Evolutionary conservation across 306 rosid genomes (phyloP), one percentile per base, ranked within the genome.

Genomic region (Alnus rubra): DNA sequence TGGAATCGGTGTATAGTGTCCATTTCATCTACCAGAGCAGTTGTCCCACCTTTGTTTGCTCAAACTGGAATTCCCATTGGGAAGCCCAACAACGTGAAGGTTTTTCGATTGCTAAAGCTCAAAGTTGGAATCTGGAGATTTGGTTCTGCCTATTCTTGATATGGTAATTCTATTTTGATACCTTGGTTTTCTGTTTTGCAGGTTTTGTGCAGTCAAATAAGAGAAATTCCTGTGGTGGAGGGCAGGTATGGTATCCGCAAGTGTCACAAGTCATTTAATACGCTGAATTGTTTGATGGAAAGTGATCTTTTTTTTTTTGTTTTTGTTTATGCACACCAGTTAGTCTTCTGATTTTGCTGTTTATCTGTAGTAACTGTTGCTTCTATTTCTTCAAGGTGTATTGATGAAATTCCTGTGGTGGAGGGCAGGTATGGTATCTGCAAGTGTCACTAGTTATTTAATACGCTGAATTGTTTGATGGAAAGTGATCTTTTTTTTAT

Each of bases 341-440:
- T 44, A 42, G 28, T 42, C 31, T 68, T 68, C 15, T 42, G 23
- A 49, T 49, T 2, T 49, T 42, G 50, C 23, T 18, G 51, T 18
- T 39, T 68, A 42, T n/a, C 31, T 35, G 9, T 28, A 9, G 62
- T 64, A 37, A 54, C 23, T 59, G 59, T 75, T 71, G 42, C 59
- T 44, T 76, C 76, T 73, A n/a, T 79, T 51, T 88, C 63, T 60
- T 74, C 55, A 74, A 92, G 96, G 78, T 76, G 75, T 70, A 90
- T 93, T 28, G 90, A 89, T 35, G 97, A 91, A 63, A 76, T 95
- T 87, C 82, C 79, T 11, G 87, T 86, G 54, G 87, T 94, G 33
- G 94, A 85, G 81, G 89, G 86, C 83, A 92, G 93, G 97, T 92
- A 81, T 39, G 84, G 3, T 47, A 5, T 72, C 55, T 76, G 78